Conservation (phyloP, 2,329 filamentous ascomycete species). For the Beauveria sp. region DNA sequence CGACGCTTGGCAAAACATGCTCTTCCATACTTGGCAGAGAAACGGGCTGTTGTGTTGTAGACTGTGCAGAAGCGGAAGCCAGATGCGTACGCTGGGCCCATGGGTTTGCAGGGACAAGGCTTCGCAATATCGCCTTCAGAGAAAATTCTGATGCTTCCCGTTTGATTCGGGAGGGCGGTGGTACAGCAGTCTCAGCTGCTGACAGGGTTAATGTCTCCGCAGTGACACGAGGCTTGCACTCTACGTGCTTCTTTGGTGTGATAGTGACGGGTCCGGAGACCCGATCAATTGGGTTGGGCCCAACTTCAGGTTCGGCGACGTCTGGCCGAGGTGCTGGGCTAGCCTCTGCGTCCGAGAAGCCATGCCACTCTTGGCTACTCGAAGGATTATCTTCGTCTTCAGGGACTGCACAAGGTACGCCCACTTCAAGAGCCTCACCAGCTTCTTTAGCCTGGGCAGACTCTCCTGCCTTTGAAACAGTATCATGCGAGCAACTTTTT, state of each 20-base stretch:
- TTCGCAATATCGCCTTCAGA: slow-evolving; percentile 18
- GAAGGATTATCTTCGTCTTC: not conserved
- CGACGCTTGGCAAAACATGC: not conserved
- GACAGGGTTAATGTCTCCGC: slow-evolving; percentile 24
- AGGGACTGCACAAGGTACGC: not conserved
- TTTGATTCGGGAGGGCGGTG: not conserved
- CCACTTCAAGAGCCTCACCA: not conserved
- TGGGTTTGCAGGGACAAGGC: slow-evolving; percentile 18
- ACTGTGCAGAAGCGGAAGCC: not conserved
- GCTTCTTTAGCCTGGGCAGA: no score
- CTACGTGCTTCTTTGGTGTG: not conserved
- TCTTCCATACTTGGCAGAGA: not conserved
- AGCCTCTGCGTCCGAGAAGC: not conserved
- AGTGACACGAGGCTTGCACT: not conserved
- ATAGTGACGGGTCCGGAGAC: no score
- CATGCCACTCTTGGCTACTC: not conserved
- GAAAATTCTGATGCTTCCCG: slow-evolving; percentile 14
- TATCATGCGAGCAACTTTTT: not conserved
- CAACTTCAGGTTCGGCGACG: not conserved
- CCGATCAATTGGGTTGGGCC: not conserved
- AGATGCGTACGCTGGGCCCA: slow-evolving; percentile 18
- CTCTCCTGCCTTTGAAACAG: not conserved
- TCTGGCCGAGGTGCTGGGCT: not conserved
- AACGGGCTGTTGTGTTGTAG: not conserved
- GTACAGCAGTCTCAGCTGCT: slow-evolving; percentile 7